Base-by-base conservation (phyloP, 2,329 filamentous ascomycete species). In the Scopulariopsis brevicaulis region DNA sequence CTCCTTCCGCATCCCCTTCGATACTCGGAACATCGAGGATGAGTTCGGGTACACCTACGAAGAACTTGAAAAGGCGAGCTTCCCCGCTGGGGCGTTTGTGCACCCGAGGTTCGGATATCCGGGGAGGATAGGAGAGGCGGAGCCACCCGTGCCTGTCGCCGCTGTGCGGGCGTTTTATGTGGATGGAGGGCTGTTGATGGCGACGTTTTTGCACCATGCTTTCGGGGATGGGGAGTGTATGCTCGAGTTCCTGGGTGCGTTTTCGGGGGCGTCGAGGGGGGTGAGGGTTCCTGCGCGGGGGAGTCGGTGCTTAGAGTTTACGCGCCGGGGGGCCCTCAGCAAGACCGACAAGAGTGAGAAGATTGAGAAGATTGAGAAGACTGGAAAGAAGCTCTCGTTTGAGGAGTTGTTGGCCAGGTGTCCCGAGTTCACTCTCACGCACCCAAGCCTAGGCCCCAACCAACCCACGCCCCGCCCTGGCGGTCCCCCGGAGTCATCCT, bases 171-270 rank as follows among this genome's bases (percentile, higher is more conserved):
- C 67, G n/a, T 67, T 69, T 48, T 68, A 74, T 56, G 68, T 73
- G 8, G 61, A 66, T 3, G 74, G 72, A 2, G 74, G 74, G 1
- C 56, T 77, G 11, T 59, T 76, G 7, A 66, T 77, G 24, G 69
- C 65, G 6, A 60, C 73, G n/a, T 73, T 68, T 59, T 64, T 76
- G 53, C 72, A 75, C 59, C 74, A 77, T 58, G 65, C 73, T 7
- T 63, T 75, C 25, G 71, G 70, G 18, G 74, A 77, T 55, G 74
- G 74, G 12, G 67, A 70, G 34, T 73, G 71, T 22, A 64, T 75
- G 22, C 61, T 64, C 22, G 65, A 69, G 6, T 74, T 77, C 55
- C 61, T 77, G 4, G 66, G 73, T 35, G 67, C 66, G 14, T 69
- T 77, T 52, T 69, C 72, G 4, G 66, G 50, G 10, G 51, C 58